Evolutionary conservation across 139 green algal species (phyloP).

Genomic region (Gonium pectorale): DNA sequence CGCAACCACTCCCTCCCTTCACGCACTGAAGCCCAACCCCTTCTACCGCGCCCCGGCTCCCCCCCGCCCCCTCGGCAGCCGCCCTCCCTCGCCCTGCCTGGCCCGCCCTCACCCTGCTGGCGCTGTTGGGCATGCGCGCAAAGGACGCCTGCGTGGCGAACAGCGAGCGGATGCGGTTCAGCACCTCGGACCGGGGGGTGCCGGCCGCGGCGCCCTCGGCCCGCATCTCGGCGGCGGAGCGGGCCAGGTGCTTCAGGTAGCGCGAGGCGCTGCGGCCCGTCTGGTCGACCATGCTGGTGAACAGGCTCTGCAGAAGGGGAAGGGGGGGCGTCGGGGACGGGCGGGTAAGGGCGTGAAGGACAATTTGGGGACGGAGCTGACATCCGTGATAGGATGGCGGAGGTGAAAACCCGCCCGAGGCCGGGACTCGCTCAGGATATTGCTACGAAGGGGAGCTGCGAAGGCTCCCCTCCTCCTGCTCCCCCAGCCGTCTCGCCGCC

Average conservation of each 20-base stretch:
- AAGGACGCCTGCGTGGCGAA: constrained; percentile 28
- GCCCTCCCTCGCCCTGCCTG: too few relatives aligned
- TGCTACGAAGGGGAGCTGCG: neutral
- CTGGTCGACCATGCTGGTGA: constrained; percentile 61
- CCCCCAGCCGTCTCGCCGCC: neutral
- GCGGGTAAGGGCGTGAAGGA: too few relatives aligned
- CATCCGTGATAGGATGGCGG: neutral
- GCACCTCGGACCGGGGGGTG: neutral
- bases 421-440: neutral
- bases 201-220: neutral
- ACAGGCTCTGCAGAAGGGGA: constrained; percentile 44
- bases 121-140: neutral
- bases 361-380: neutral
- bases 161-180: constrained; percentile 30
- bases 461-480: neutral
- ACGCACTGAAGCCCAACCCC: too few relatives aligned
- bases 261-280: constrained; percentile 50
- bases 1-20: too few relatives aligned
- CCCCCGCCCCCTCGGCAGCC: too few relatives aligned
- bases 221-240: neutral
- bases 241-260: constrained; percentile 45
- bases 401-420: neutral
- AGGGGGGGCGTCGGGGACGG: neutral
- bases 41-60: too few relatives aligned
- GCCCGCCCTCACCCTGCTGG: neutral